Evolutionary conservation across 2,329 filamentous ascomycete genomes (phyloP).

Genomic region (Pyrenochaeta sp.): DNA sequence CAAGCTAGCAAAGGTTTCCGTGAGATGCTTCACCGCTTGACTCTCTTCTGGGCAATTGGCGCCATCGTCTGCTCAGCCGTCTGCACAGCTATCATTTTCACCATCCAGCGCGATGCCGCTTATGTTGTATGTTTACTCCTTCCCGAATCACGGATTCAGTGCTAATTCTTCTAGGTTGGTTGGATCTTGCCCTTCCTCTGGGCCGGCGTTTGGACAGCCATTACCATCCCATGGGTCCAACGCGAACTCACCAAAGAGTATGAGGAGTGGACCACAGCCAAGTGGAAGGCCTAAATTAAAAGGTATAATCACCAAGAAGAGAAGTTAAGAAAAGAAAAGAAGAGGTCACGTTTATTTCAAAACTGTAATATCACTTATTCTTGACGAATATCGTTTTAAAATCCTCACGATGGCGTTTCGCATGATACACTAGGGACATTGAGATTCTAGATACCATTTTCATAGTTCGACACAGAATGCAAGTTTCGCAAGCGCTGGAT

Average conservation of each 20-base stretch:
- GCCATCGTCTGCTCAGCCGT: slow-evolving; percentile 50
- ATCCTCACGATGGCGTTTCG: slow-evolving; percentile 14
- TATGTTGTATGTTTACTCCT: slow-evolving; percentile 53
- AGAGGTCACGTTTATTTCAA: no score
- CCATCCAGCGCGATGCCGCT: slow-evolving; percentile 55
- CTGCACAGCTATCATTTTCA: slow-evolving; percentile 57
- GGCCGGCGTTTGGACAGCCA: slow-evolving; percentile 56
- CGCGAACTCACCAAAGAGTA: slow-evolving; percentile 44
- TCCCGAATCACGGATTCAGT: not conserved
- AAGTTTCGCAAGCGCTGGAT: not conserved
- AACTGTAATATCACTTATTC: no score
- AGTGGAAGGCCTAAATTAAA: slow-evolving; percentile 44
- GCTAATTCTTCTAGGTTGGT: slow-evolving; percentile 46
- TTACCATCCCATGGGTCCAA: slow-evolving; percentile 57
- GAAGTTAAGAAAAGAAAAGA: no score
- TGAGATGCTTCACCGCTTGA: slow-evolving; percentile 60
- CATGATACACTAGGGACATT: slow-evolving; percentile 3
- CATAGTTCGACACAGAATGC: not conserved
- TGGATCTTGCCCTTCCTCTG: slow-evolving; percentile 60
- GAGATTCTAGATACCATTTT: slow-evolving; percentile 4
- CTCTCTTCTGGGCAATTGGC: slow-evolving; percentile 61
- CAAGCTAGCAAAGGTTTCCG: slow-evolving; percentile 62
- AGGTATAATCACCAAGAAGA: no score
- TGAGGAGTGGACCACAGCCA: slow-evolving; percentile 44
- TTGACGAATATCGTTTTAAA: no score